A percentile compares a stretch with the other conserved stretches of the same genome.
These are phyloP conservation scores for Vicia villosa DNA, from an alignment of 306 rosid species.

Conservation along the genomic window DNA sequence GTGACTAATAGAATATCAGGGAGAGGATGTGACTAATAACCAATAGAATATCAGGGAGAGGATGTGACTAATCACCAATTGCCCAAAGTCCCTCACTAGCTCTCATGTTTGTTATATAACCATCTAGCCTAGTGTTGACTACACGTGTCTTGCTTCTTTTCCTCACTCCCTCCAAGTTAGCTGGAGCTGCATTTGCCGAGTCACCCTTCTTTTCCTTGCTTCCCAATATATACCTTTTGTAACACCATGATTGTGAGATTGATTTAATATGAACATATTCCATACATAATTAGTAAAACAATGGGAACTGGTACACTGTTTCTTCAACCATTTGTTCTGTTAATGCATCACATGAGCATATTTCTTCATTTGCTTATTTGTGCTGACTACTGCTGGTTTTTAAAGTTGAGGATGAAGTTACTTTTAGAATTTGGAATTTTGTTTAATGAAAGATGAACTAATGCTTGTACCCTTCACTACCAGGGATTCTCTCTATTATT, in stretches of 20 bases:
- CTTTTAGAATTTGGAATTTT: slow-evolving; percentile 19
- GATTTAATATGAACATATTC: slow-evolving; percentile 4
- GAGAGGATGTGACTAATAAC: not conserved
- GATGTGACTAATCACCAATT: not conserved
- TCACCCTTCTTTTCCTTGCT: too few relatives aligned
- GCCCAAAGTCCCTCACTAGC: not conserved
- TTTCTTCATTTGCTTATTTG: slow-evolving; percentile 29
- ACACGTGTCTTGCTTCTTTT: not conserved
- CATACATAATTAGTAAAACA: slow-evolving; percentile 1
- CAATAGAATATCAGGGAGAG: not conserved
- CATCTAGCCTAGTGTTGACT: not conserved
- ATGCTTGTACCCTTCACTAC: slow-evolving; percentile 19
- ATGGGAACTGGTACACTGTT: not conserved
- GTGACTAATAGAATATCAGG: not conserved
- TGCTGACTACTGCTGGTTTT: slow-evolving; percentile 1
- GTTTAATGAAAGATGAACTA: slow-evolving; percentile 22
- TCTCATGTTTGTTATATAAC: not conserved
- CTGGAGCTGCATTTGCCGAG: too few relatives aligned
- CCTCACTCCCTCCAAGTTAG: not conserved
- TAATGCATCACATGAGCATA: slow-evolving; percentile 13
- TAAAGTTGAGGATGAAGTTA: slow-evolving; percentile 19
- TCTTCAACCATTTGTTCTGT: slow-evolving; percentile 5
- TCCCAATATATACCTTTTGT: too few relatives aligned
- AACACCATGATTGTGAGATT: not conserved
- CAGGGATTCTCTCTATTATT: slow-evolving; percentile 73